Evolutionary conservation across 1,139 yeast genomes (phyloP).

Genomic region (Taphrina deformans): DNA sequence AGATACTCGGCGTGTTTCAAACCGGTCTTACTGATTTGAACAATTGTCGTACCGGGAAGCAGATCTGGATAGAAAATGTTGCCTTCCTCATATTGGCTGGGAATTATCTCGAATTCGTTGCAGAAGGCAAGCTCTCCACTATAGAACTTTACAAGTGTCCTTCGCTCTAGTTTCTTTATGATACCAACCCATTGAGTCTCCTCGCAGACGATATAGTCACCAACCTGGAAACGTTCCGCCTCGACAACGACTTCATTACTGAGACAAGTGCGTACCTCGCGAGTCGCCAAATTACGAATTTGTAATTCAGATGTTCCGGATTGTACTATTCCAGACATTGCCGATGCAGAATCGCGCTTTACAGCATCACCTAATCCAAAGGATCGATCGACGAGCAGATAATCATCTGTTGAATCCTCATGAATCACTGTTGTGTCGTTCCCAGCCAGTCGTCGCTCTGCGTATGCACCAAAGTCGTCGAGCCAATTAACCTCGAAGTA

Average conservation of each 20-base stretch:
- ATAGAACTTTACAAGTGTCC: conserved; percentile 4
- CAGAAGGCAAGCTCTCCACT: conserved; percentile 5
- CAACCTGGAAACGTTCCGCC: conserved; percentile 4
- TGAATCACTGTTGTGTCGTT: neutral
- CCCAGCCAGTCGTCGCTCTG: neutral
- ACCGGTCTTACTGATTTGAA: neutral
- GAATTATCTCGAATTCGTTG: conserved; percentile 5
- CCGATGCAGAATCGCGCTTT: neutral
- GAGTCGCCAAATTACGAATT: conserved; percentile 13
- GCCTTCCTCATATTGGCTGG: conserved; percentile 7
- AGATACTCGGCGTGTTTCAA: conserved; percentile 15
- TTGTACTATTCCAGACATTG: conserved; percentile 21
- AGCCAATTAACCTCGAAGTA: conserved; percentile 21
- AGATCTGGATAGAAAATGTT: conserved; percentile 13
- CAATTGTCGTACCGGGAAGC: conserved; percentile 6
- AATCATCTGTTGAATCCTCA: neutral
- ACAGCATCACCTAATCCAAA: conserved; percentile 20
- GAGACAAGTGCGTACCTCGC: neutral
- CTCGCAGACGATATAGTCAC: conserved; percentile 7
- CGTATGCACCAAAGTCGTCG: conserved; percentile 10
- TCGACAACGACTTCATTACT: neutral
- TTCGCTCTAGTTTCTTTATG: neutral
- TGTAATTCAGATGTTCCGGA: neutral
- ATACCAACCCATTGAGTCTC: conserved; percentile 12
- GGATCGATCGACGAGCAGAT: conserved; percentile 3